A percentile compares a stretch with the other conserved stretches of the same genome.
Evolutionary conservation across 2,329 filamentous ascomycete genomes (phyloP).

Genomic region (Fusarium proliferatum): DNA sequence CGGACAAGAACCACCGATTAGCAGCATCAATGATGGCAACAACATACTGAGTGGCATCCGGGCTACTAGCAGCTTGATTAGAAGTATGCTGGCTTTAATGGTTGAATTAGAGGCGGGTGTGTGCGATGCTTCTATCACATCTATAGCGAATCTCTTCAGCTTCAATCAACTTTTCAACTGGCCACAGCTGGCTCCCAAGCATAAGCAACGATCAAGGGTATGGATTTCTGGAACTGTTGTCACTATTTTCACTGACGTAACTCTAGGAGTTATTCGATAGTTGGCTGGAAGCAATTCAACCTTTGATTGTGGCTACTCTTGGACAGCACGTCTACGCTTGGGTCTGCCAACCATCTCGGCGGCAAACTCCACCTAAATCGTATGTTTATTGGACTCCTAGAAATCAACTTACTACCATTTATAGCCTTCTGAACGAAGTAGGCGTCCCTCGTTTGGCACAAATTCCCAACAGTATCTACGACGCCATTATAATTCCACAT

Average conservation of each 20-base stretch:
- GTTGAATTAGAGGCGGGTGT: neutral
- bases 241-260: rapidly evolving
- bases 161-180: neutral
- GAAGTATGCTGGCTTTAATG: rapidly evolving
- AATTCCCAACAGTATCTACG: rapidly evolving
- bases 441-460: rapidly evolving
- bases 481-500: neutral
- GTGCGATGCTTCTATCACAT: neutral
- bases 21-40: too few relatives aligned
- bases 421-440: neutral
- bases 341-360: neutral
- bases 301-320: neutral
- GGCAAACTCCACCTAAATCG: neutral
- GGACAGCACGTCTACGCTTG: neutral
- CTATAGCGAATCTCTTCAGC: neutral
- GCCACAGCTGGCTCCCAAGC: neutral
- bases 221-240: rapidly evolving
- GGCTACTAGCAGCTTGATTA: neutral
- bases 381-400: rapidly evolving
- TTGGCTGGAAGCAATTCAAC: neutral
- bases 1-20: too few relatives aligned
- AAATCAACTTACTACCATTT: rapidly evolving
- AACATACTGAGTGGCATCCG: too few relatives aligned
- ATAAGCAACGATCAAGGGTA: neutral
- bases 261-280: neutral